A percentile compares a stretch with the other conserved stretches of the same genome.
phyloP scores from a whole-genome alignment of 805 yeast genomes.

The Saturnispora serradocipensis region DNA sequence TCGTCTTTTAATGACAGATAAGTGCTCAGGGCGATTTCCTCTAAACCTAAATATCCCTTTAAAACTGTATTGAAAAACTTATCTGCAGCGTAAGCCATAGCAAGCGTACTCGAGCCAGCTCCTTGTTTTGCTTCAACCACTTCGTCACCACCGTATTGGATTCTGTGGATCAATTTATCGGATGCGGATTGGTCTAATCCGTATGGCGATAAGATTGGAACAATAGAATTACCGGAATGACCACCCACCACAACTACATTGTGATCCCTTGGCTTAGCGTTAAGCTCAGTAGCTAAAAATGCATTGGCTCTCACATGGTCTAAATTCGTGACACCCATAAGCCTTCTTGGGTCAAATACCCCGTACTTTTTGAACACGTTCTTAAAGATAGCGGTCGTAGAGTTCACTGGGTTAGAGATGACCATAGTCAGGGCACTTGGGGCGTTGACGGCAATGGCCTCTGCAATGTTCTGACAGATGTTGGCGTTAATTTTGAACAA shows the following conservation, averaged over 20 bases:
- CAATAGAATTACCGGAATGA: constrained; percentile 91
- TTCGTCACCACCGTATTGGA: constrained; percentile 95
- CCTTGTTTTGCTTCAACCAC: constrained; percentile 91
- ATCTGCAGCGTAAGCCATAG: constrained; percentile 91
- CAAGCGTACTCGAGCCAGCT: constrained; percentile 87
- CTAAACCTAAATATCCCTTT: constrained; percentile 24
- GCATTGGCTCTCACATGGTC: constrained; percentile 85
- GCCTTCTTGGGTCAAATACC: constrained; percentile 58
- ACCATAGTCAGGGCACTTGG: constrained; percentile 73
- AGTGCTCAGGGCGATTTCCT: constrained; percentile 54
- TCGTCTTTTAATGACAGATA: constrained; percentile 44
- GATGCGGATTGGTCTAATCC: neutral
- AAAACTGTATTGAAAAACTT: constrained; percentile 52
- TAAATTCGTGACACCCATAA: constrained; percentile 84
- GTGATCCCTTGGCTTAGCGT: constrained; percentile 39
- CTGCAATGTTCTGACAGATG: constrained; percentile 65
- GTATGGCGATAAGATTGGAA: constrained; percentile 60
- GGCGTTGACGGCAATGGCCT: constrained; percentile 60
- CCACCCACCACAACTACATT: constrained; percentile 82
- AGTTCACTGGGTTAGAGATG: constrained; percentile 90
- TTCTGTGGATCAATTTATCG: constrained; percentile 66
- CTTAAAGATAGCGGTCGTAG: constrained; percentile 83
- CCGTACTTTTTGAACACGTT: constrained; percentile 64
- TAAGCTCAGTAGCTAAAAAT: constrained; percentile 44
- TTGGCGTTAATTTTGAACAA: constrained; percentile 53